Base-by-base conservation (phyloP, 805 yeast species). In the Kodamaea restingae region DNA sequence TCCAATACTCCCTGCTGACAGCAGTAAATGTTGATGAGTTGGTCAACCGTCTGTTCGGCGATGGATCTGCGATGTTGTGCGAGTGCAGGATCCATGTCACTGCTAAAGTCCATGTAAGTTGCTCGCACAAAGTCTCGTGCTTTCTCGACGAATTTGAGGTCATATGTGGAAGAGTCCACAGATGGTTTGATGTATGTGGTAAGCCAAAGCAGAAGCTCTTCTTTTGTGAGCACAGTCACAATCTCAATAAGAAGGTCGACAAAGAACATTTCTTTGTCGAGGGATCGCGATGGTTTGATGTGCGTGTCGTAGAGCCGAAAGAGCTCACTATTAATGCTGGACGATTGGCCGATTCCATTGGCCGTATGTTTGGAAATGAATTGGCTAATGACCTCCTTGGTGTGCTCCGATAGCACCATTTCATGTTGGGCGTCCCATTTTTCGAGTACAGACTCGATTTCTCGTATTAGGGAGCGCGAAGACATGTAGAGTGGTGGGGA, bases 91-190 rank as follows among this genome's bases (percentile, higher is more conserved):
- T 65, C 71, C 1, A 59, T 47, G 3, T 47, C 32, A n/a, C n/a
- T n/a, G 22, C 32, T 29, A 5, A 38, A 29, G 24, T 52, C 44
- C 10, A 46, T 42, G 7, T 24, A 36, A 12, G 39, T 21, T 2
- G 50, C 49, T 14, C 28, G 30, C 4, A 68, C 49, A 18, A 67
- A 57, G 8, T 45, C 48, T 34, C 67, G 44, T 8, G 65, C 39
- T 34, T 59, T 58, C 8, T 46, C 48, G 8, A 68, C 67, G 42
- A 73, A 60, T 6, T 50, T 51, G n/a, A 65, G 48, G 39, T 65
- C 69, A 38, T 59, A 62, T 2, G 84, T 81, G 0, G 82, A 80
- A 25, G 83, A 75, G 48, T 80, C 81, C 3, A 79, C 60, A 0
- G 83, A 79, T 0, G 76, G 74, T 9, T 61, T 60, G 9, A 70